phyloP scores from a whole-genome alignment of 139 green algal species.

The Micromonas commoda region DNA sequence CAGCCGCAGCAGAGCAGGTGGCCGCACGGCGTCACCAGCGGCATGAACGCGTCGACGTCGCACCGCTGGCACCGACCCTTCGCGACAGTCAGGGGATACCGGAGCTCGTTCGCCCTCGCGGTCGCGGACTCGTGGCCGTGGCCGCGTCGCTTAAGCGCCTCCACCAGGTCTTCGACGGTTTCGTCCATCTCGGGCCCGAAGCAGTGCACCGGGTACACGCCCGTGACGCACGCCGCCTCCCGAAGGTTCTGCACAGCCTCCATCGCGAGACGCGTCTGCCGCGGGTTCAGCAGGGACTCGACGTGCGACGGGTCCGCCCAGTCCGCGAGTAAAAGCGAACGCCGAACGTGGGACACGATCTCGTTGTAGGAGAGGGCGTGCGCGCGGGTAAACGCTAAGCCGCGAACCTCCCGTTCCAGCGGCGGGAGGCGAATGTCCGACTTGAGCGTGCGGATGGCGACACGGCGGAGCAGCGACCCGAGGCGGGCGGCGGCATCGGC shows the following conservation, averaged over 20 bases:
- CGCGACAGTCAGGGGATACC: constrained; percentile 24
- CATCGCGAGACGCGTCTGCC: constrained; percentile 43
- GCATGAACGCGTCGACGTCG: constrained; percentile 37
- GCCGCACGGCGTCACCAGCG: constrained; percentile 77
- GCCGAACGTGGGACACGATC: constrained; percentile 58
- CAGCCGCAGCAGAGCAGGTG: constrained; percentile 83
- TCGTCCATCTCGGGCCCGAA: constrained; percentile 36
- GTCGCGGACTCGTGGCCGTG: constrained; percentile 1
- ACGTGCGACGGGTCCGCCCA: constrained; percentile 75
- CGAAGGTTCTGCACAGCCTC: constrained; percentile 74
- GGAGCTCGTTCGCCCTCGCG: constrained; percentile 5
- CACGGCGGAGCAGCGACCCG: constrained; percentile 51
- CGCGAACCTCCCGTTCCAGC: constrained; percentile 24
- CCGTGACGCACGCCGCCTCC: constrained; percentile 74
- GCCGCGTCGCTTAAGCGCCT: not conserved
- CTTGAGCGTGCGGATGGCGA: constrained; percentile 80
- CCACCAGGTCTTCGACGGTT: constrained; percentile 25
- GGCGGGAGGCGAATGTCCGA: constrained; percentile 64
- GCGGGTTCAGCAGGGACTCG: constrained; percentile 68
- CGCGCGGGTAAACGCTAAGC: constrained; percentile 27
- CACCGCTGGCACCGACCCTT: constrained; percentile 47
- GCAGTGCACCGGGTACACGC: constrained; percentile 41
- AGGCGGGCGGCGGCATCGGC: constrained; percentile 43
- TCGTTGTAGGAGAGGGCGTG: constrained; percentile 85
- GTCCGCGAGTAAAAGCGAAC: constrained; percentile 85